phyloP scores from a whole-genome alignment of 2,329 filamentous ascomycete genomes.

The Fusarium pseudograminearum region DNA sequence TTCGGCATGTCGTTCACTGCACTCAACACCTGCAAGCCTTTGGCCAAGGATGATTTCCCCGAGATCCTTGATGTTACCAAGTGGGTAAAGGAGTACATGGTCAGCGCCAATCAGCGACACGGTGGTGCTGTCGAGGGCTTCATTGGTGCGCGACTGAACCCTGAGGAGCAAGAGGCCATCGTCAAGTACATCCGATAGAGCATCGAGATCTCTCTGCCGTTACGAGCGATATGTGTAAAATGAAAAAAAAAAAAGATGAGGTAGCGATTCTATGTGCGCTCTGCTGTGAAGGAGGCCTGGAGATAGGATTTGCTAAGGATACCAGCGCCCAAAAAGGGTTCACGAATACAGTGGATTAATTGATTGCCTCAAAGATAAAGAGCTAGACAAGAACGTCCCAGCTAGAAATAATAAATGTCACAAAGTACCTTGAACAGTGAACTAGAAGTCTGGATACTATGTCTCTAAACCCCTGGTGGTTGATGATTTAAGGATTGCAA shows the following conservation, averaged over 20 bases:
- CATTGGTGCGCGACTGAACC: conserved; percentile 76
- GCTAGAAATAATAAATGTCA: conserved; percentile 15
- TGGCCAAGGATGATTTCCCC: conserved; percentile 82
- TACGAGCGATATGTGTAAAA: conserved; percentile 8
- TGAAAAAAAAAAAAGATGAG: conserved; percentile 4
- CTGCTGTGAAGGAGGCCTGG: not conserved
- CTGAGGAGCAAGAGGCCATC: conserved; percentile 68
- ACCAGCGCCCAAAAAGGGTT: conserved; percentile 24
- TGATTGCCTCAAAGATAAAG: conserved; percentile 8
- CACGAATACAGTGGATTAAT: conserved; percentile 24
- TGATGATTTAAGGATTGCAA: not conserved
- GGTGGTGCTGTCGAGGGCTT: conserved; percentile 77
- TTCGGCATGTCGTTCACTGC: conserved; percentile 96
- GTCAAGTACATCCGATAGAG: conserved; percentile 62
- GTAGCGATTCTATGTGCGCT: not conserved
- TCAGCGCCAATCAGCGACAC: conserved; percentile 80
- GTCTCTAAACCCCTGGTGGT: not conserved
- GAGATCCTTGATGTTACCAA: conserved; percentile 83
- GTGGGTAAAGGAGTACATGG: conserved; percentile 86
- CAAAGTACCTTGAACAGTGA: not conserved
- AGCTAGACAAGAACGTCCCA: conserved; percentile 3
- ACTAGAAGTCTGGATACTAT: not conserved
- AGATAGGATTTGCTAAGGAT: conserved; percentile 31
- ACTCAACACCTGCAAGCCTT: conserved; percentile 87
- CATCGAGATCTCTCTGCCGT: not conserved